phyloP scores from a whole-genome alignment of 176 grass and related monocot species.

The Avena eriantha region DNA sequence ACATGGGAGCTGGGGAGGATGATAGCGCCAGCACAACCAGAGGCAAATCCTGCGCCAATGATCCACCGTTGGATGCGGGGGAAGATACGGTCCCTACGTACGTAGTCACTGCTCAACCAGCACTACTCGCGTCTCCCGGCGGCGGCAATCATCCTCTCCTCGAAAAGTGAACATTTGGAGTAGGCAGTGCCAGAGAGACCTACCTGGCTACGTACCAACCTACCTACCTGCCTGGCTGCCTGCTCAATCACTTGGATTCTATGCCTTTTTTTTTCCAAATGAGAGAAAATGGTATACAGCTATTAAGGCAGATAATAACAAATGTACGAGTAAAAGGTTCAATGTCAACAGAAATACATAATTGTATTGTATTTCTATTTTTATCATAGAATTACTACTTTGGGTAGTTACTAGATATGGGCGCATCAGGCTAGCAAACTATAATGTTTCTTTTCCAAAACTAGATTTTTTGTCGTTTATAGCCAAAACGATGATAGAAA shows the following conservation, averaged over 20 bases:
- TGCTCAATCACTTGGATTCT: background rate
- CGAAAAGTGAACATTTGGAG: constrained; percentile 37
- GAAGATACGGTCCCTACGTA: background rate
- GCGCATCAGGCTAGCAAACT: no score
- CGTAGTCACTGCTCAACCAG: background rate
- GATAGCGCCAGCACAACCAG: constrained; percentile 47
- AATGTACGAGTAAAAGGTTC: no score
- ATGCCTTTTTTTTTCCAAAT: background rate
- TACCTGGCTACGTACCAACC: background rate
- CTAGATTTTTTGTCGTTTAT: no score
- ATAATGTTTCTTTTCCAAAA: no score
- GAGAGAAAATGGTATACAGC: no score
- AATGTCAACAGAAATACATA: no score
- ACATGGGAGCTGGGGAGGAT: constrained; percentile 39
- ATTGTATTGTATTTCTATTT: no score
- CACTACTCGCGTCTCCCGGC: background rate
- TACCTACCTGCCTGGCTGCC: constrained; percentile 14
- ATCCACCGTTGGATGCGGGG: constrained; percentile 36
- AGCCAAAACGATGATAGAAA: no score
- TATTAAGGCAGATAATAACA: no score
- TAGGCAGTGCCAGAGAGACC: background rate
- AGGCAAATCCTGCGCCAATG: background rate
- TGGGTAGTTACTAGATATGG: no score
- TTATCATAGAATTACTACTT: no score
- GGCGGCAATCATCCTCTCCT: background rate